Base-by-base conservation (phyloP, 2,329 filamentous ascomycete species). In the Neopestalotiopsis rosae region DNA sequence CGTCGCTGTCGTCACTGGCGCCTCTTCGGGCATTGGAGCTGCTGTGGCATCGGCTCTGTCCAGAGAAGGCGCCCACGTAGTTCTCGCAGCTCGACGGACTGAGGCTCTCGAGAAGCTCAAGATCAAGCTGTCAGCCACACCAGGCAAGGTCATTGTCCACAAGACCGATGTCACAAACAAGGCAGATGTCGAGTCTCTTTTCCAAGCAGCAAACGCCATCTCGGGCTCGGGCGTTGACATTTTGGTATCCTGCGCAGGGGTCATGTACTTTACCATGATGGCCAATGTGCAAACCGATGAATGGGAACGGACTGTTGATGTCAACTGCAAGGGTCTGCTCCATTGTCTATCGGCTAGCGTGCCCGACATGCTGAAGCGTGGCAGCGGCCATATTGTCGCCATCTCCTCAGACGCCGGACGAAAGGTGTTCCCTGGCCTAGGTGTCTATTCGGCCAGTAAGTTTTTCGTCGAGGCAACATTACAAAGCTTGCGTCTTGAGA, bases 241-340 rank as follows among this genome's bases (percentile, higher is more conserved):
- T 65, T 86, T 95, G n/a, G 89, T 95, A 64, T 90, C 90, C 56
- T 94, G 92, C 75, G 93, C 93, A 0, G 93, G 93, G 45, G 93
- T 95, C 77, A 95, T 95, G 93, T 95, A 95, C 82, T 95, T 90
- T 81, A 95, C 93, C 67, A 90, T 95, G 90, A 95, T 95, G 93
- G 89, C 90, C 68, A 95, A 94, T 77, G 87, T 84, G 17, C 87
- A 92, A 71, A 88, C 84, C 0, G 91, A 93, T 5, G 90, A 95
- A 74, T 95, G 93, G 93, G 90, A 94, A 71, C 91, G 88, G 69
- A 95, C 92, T 0, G 92, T 95, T 57, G 93, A 95, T 74, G 92
- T 95, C 73, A 95, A 95, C 83, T 95, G 93, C 89, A 95, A 95
- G 81, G 93, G 93, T 49, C 86, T 95, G 1, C 83, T 95, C 67